These are phyloP conservation scores for Podospora appendiculata DNA, from an alignment of 495 filamentous ascomycete species.

Conservation along the genomic window DNA sequence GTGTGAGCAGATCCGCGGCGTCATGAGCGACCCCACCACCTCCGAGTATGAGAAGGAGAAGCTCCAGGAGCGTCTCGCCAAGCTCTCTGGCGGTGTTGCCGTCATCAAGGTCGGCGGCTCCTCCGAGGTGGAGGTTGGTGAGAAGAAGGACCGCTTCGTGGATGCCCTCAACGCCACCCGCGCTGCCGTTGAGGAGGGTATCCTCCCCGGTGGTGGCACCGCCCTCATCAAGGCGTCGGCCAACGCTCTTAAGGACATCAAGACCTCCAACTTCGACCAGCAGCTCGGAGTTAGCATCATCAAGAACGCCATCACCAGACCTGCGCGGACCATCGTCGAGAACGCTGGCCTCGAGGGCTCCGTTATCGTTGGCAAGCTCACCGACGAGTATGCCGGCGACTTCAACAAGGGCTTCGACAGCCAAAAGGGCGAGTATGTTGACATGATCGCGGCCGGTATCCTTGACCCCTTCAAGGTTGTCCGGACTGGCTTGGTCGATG, in stretches of 20 bases:
- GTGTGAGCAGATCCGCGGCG: constrained; percentile 97
- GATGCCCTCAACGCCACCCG: constrained; percentile 98
- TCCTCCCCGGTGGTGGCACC: constrained; percentile 96
- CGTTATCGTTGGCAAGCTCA: constrained; percentile 95
- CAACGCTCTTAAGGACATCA: constrained; percentile 75
- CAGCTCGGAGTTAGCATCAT: constrained; percentile 96
- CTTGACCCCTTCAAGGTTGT: constrained; percentile 99
- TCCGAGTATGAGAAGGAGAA: constrained; percentile 99
- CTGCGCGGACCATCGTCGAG: constrained; percentile 91
- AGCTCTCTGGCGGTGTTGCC: constrained; percentile 97
- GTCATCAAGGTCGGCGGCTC: constrained; percentile 98
- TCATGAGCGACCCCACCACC: constrained; percentile 86
- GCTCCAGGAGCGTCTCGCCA: constrained; percentile 97
- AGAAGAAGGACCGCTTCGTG: constrained; percentile 99
- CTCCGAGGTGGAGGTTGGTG: constrained; percentile 95
- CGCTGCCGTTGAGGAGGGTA: constrained; percentile 97
- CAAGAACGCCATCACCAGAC: constrained; percentile 93
- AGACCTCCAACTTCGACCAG: constrained; percentile 94
- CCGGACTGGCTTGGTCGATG: constrained; percentile 88
- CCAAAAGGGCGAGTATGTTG: constrained; percentile 92
- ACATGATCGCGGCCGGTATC: constrained; percentile 96
- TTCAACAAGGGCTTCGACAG: constrained; percentile 99
- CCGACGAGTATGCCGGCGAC: constrained; percentile 82
- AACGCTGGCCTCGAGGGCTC: constrained; percentile 95
- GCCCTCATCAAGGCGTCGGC: constrained; percentile 93